Conservation (phyloP, 1,284 basidiomycete genomes). For the Peniophora sp. region DNA sequence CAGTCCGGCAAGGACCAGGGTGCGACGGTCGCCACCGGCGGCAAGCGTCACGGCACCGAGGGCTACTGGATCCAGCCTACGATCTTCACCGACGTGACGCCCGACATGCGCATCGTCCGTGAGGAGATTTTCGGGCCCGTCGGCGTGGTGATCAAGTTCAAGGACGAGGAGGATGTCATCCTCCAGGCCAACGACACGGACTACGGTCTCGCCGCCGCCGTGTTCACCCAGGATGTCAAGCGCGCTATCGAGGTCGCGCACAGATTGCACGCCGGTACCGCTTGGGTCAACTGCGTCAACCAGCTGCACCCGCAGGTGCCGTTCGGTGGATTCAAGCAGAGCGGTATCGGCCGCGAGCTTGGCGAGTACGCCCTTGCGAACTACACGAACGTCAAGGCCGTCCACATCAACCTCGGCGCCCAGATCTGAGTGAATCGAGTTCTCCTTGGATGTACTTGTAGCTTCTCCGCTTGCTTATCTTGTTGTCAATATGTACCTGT, state of each 20-base stretch:
- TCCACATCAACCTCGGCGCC: no score
- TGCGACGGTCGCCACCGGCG: slow-evolving; percentile 76
- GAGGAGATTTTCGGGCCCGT: slow-evolving; percentile 94
- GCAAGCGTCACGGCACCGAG: slow-evolving; percentile 64
- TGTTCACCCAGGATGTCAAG: slow-evolving; percentile 79
- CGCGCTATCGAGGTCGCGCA: slow-evolving; percentile 72
- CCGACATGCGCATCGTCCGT: slow-evolving; percentile 80
- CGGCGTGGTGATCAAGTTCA: slow-evolving; percentile 68
- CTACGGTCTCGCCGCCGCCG: slow-evolving; percentile 83
- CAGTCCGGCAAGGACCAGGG: slow-evolving; percentile 78
- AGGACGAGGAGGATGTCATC: slow-evolving; percentile 58
- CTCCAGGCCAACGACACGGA: slow-evolving; percentile 77
- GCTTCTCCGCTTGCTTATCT: no score
- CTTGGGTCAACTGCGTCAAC: slow-evolving; percentile 78
- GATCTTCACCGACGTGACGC: slow-evolving; percentile 74
- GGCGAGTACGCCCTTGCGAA: slow-evolving; percentile 74
- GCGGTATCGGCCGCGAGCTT: slow-evolving; percentile 79
- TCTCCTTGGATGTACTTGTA: no score
- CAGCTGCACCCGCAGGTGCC: slow-evolving; percentile 58
- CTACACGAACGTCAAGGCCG: no score
- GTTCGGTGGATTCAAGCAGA: slow-evolving; percentile 88
- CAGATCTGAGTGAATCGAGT: no score
- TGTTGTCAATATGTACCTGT: no score
- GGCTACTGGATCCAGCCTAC: slow-evolving; percentile 81
- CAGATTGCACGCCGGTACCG: slow-evolving; percentile 77